Percentiles rank a stretch among this genome's conserved stretches.
These are phyloP conservation scores for Astragalus membranaceus DNA, from an alignment of 306 rosid genomes.

Conservation along the genomic window DNA sequence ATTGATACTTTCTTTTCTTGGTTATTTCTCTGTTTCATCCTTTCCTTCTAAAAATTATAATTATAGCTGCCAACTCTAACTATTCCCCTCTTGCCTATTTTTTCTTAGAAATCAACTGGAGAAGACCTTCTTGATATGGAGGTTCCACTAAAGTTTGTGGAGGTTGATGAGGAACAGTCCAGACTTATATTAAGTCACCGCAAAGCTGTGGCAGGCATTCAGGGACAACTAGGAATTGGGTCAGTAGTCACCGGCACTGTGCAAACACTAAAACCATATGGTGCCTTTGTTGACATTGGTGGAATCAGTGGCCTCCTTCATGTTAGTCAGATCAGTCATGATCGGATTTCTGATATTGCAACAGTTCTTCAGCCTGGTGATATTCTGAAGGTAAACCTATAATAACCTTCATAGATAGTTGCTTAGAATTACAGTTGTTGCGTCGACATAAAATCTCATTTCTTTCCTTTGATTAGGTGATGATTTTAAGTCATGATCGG, in stretches of 20 bases:
- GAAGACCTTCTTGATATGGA: conserved; percentile 86
- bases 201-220: conserved; percentile 92
- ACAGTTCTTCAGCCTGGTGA: conserved; percentile 97
- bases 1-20: not conserved
- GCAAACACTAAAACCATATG: conserved; percentile 92
- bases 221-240: conserved; percentile 95
- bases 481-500: conserved; percentile 93
- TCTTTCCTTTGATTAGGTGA: conserved; percentile 53
- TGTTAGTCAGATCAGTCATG: conserved; percentile 98
- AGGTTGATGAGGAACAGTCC: conserved; percentile 89
- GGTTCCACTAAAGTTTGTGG: conserved; percentile 91
- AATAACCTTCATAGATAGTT: not conserved
- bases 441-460: conserved; percentile 1
- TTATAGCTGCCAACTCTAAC: not conserved
- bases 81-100: not conserved
- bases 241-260: conserved; percentile 90
- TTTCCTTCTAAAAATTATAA: not conserved
- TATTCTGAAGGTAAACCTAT: conserved; percentile 64
- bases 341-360: conserved; percentile 78
- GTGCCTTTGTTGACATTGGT: conserved; percentile 95
- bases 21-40: not conserved
- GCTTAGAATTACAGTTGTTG: not conserved
- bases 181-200: conserved; percentile 96
- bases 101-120: conserved; percentile 57
- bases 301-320: conserved; percentile 98